Conservation (phyloP, 2,329 filamentous ascomycete genomes). For the Aureobasidium sp. region DNA sequence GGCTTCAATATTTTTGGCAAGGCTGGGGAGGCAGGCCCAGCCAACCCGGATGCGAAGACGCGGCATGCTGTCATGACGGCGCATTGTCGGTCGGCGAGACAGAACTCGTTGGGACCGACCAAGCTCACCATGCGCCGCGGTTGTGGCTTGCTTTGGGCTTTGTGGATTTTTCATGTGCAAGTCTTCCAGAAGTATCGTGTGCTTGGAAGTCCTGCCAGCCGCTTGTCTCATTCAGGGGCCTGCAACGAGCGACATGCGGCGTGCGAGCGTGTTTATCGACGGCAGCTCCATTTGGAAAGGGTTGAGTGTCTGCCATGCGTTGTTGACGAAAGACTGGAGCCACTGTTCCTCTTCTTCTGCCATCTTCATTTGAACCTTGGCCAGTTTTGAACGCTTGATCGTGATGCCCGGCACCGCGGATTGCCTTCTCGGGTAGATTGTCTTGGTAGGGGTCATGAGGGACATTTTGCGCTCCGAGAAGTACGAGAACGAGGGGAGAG, state of each 20-base stretch:
- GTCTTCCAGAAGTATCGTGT: not conserved
- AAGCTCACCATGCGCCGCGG: not conserved
- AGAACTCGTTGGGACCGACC: not conserved
- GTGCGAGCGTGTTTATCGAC: slow-evolving; percentile 7
- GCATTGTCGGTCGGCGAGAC: not conserved
- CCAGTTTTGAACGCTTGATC: slow-evolving; percentile 37
- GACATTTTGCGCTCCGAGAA: slow-evolving; percentile 17
- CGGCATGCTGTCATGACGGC: slow-evolving; percentile 4
- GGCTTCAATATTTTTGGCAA: not conserved
- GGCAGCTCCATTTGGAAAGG: slow-evolving; percentile 7
- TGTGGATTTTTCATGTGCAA: slow-evolving; percentile 2
- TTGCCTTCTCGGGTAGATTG: slow-evolving; percentile 11
- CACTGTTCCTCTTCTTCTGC: slow-evolving; percentile 38
- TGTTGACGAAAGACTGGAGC: slow-evolving; percentile 36
- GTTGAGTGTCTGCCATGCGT: slow-evolving; percentile 35
- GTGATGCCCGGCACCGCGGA: slow-evolving; percentile 24
- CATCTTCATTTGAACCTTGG: slow-evolving; percentile 39
- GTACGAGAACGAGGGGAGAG: slow-evolving; percentile 19
- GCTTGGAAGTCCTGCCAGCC: not conserved
- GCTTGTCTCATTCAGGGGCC: slow-evolving; percentile 10
- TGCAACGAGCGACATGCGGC: slow-evolving; percentile 11
- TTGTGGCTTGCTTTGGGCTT: not conserved
- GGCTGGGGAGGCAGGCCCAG: not conserved
- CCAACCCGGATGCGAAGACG: not conserved
- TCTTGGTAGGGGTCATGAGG: slow-evolving; percentile 14